Conservation (phyloP, 768 basidiomycete genomes). For the Austroboletus eburneus region DNA sequence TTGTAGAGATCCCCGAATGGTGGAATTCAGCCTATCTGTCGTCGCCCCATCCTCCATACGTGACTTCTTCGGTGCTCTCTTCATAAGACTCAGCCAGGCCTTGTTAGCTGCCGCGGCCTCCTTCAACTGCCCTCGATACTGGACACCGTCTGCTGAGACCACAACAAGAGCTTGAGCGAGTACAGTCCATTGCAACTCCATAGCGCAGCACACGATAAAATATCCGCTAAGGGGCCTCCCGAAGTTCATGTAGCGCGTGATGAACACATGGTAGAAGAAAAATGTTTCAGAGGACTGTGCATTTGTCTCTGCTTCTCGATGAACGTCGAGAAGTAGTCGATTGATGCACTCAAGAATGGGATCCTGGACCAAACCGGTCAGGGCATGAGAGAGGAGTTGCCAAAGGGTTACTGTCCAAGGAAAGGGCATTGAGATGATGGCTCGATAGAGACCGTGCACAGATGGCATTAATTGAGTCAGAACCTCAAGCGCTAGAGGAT, state of each 20-base stretch:
- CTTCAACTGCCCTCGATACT: slow-evolving; percentile 28
- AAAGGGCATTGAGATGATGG: slow-evolving; percentile 75
- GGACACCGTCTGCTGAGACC: slow-evolving; percentile 27
- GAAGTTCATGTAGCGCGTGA: slow-evolving; percentile 68
- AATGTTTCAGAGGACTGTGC: slow-evolving; percentile 29
- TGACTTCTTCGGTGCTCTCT: slow-evolving; percentile 39
- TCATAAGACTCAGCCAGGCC: slow-evolving; percentile 71
- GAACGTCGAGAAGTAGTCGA: slow-evolving; percentile 58
- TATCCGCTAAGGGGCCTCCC: slow-evolving; percentile 83
- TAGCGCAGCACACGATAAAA: slow-evolving; percentile 85
- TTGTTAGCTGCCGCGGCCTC: slow-evolving; percentile 84
- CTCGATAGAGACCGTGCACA: slow-evolving; percentile 83
- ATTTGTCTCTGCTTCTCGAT: slow-evolving; percentile 49
- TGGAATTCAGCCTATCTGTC: slow-evolving; percentile 40
- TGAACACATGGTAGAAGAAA: slow-evolving; percentile 61
- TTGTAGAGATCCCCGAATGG: slow-evolving; percentile 61
- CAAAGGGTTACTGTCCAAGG: slow-evolving; percentile 70
- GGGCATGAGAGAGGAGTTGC: slow-evolving; percentile 47
- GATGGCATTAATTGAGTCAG: slow-evolving; percentile 76
- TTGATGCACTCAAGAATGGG: slow-evolving; percentile 70
- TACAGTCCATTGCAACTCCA: slow-evolving; percentile 82
- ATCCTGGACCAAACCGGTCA: slow-evolving; percentile 61
- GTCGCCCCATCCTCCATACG: slow-evolving; percentile 38
- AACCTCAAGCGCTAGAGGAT: slow-evolving; percentile 54
- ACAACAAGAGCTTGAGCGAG: slow-evolving; percentile 65